These are phyloP conservation scores for Colletotrichum gigasporum DNA, from an alignment of 2,329 filamentous ascomycete genomes.

Conservation along the genomic window DNA sequence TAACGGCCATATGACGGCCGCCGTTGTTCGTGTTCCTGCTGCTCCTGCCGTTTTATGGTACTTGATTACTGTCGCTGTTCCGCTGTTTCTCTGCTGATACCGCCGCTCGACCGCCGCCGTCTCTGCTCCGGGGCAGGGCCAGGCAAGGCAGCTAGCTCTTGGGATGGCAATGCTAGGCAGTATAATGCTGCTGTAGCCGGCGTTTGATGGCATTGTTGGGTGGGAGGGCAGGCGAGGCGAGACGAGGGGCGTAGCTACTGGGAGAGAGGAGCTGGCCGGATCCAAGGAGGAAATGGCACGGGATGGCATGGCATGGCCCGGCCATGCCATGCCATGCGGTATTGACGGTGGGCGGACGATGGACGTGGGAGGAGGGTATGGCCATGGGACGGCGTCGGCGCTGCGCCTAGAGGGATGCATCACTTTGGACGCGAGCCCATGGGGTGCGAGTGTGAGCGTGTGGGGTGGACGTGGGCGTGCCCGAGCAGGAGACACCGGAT, in stretches of 20 bases:
- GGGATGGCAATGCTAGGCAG: not conserved
- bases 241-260: too few relatives aligned
- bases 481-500: not conserved
- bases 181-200: not conserved
- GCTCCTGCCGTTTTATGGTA: not conserved
- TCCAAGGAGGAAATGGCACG: slow-evolving; percentile 17
- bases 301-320: not conserved
- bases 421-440: too few relatives aligned
- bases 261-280: not conserved
- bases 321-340: not conserved
- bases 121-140: too few relatives aligned
- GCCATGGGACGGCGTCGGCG: too few relatives aligned
- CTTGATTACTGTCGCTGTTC: not conserved
- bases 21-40: not conserved
- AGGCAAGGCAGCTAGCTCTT: not conserved
- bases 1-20: not conserved
- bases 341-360: not conserved
- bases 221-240: too few relatives aligned
- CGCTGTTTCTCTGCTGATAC: not conserved
- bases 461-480: not conserved
- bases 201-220: not conserved
- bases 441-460: not conserved
- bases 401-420: too few relatives aligned
- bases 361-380: too few relatives aligned
- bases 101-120: too few relatives aligned